Conservation (phyloP, 2,329 filamentous ascomycete species). For the Monosporascus sp. region DNA sequence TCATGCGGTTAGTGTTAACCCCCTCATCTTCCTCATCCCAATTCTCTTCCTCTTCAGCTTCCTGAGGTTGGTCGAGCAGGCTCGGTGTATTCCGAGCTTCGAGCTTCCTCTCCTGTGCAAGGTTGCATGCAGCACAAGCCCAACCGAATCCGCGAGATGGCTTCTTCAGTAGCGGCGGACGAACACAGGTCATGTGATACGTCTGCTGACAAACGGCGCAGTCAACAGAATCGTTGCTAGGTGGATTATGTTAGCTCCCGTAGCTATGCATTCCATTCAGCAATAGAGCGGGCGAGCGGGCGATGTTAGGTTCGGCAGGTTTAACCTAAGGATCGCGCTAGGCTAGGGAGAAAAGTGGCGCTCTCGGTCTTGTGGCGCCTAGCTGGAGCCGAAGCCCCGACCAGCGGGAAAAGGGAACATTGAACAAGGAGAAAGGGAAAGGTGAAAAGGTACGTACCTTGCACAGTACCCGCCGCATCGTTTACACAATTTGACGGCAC, state of each 20-base stretch:
- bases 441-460: slow-evolving; percentile 53
- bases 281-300: not conserved
- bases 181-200: slow-evolving; percentile 98
- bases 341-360: slow-evolving; percentile 2
- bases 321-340: not conserved
- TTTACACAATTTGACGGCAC: slow-evolving; percentile 93
- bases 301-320: not conserved
- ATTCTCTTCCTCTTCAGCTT: slow-evolving; percentile 60
- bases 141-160: slow-evolving; percentile 96
- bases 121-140: slow-evolving; percentile 93
- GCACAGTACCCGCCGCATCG: slow-evolving; percentile 88
- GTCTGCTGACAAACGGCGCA: slow-evolving; percentile 93
- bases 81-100: slow-evolving; percentile 85
- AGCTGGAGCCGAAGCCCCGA: not conserved
- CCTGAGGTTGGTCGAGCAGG: slow-evolving; percentile 60
- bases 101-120: slow-evolving; percentile 88
- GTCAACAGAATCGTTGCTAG: slow-evolving; percentile 87
- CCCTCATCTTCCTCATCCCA: slow-evolving; percentile 69
- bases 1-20: slow-evolving; percentile 55
- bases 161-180: slow-evolving; percentile 87
- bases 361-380: not conserved
- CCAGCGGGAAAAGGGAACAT: not conserved
- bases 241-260: slow-evolving; percentile 8
- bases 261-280: not conserved
- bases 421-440: not conserved